These are phyloP conservation scores for Porcisia deanei DNA, from an alignment of 208 protist species.

Conservation along the genomic window DNA sequence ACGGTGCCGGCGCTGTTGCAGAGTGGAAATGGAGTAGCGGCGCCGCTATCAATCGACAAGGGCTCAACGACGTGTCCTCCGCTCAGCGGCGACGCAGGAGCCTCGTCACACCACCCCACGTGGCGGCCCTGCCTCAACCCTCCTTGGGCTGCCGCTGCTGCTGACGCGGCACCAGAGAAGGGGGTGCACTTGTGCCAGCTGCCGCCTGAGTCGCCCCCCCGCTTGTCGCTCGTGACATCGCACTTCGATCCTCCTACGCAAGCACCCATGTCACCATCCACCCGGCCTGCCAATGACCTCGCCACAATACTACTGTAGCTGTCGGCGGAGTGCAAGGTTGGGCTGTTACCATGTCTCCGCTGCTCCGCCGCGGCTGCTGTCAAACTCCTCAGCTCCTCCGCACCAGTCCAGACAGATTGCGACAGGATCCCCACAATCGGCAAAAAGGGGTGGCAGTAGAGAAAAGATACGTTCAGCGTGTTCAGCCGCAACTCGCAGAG, in stretches of 20 bases:
- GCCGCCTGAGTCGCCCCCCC: background rate
- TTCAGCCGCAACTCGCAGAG: conserved; percentile 42
- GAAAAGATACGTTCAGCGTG: conserved; percentile 33
- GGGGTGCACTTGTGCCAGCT: background rate
- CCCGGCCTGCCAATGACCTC: background rate
- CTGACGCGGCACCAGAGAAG: background rate
- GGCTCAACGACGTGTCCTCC: background rate
- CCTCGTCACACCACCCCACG: conserved; percentile 26
- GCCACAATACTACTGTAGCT: background rate
- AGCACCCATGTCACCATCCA: background rate
- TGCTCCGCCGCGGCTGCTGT: background rate
- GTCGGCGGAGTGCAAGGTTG: background rate
- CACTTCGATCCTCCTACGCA: background rate
- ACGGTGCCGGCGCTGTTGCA: background rate
- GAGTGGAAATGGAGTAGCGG: background rate
- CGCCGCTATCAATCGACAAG: background rate
- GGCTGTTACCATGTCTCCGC: conserved; percentile 2
- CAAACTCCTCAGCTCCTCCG: background rate
- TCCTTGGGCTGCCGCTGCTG: background rate
- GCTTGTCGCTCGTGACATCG: background rate
- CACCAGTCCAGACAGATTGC: conserved; percentile 28
- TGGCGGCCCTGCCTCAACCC: conserved; percentile 11
- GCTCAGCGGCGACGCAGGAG: background rate
- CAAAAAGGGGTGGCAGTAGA: conserved; percentile 83
- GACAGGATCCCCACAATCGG: conserved; percentile 65